These are phyloP conservation scores for Colletotrichum kahawae DNA, from an alignment of 2,329 filamentous ascomycete genomes.

Conservation along the genomic window DNA sequence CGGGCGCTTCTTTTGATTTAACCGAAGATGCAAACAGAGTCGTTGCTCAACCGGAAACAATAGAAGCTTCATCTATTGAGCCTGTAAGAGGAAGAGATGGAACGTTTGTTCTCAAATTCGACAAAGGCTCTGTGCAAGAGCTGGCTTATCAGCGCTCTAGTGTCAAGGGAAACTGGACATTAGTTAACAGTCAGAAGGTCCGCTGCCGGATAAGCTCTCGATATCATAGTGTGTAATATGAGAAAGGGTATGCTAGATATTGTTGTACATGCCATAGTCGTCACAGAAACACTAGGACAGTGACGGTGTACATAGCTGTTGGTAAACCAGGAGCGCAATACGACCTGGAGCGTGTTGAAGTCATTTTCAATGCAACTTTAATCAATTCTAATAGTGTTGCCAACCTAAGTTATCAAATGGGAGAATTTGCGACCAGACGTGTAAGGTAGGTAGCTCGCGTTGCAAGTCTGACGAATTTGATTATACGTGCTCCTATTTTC, in stretches of 20 bases:
- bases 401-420: not conserved
- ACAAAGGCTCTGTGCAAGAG: not conserved
- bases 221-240: not conserved
- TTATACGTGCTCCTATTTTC: not conserved
- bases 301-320: not conserved
- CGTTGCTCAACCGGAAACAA: conserved; percentile 23
- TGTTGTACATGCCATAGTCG: not conserved
- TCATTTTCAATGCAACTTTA: not conserved
- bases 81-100: not conserved
- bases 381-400: not conserved
- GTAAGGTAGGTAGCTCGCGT: not conserved
- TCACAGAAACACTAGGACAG: not conserved
- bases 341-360: not conserved
- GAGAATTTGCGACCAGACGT: not conserved
- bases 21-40: conserved; percentile 28
- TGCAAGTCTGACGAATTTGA: fast-evolving
- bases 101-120: conserved; percentile 20
- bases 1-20: conserved; percentile 28
- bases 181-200: not conserved
- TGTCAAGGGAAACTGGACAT: conserved; percentile 19
- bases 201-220: not conserved
- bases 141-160: conserved; percentile 25
- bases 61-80: conserved; percentile 12
- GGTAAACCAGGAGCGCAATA: fast-evolving
- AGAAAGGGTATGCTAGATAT: not conserved